Base-by-base conservation (phyloP, 352 stramenopile species). In the Phytopythium mirpurense region DNA sequence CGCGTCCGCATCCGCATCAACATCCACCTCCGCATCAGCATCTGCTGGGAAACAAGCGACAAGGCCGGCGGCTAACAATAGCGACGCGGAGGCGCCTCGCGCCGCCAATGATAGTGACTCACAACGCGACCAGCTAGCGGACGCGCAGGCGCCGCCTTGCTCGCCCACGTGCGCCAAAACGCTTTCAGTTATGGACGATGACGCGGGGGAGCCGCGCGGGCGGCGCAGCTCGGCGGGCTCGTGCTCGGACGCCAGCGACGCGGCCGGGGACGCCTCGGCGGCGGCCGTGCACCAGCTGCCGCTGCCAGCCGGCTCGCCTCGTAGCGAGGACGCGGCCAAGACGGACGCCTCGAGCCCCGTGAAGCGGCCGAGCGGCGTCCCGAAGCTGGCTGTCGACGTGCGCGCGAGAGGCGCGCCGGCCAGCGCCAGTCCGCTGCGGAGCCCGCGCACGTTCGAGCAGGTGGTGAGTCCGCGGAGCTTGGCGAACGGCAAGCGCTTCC, bases 401-500 rank as follows among this genome's bases (percentile, higher is more conserved):
- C 27, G n/a, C 11, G n/a, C 29, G 27, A 16, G n/a, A 8, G 21
- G 24, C 29, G 26, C 43, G 15, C 23, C 23, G 10, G 43, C 8
- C 37, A 50, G 23, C 29, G 5, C 29, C 5, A 10, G 29, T 32
- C 5, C 5, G 5, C 43, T 26, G 12, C 18, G 6, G 5, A 53
- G 47, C 16, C 21, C 47, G 47, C 47, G 47, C 32, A 53, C 71
- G 19, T 86, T 78, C 42, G 67, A 78, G 51, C 68, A 70, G 24
- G 42, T 70, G 23, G 67, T 84, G 62, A 90, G 74, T 72, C 70
- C 76, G 21, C 67, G 76, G 10, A 60, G 73, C 43, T 59, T 74
- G 31, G 55, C 71, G 38, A 86, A 76, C 49, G 72, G 74, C 40
- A 78, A 81, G 62, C 70, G 68, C 5, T 88, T 79, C 49, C 60